Evolutionary conservation across 2,329 filamentous ascomycete genomes (phyloP), one percentile per base, ranked within the genome.

Genomic region (Aspergillus ochraceoroseus): DNA sequence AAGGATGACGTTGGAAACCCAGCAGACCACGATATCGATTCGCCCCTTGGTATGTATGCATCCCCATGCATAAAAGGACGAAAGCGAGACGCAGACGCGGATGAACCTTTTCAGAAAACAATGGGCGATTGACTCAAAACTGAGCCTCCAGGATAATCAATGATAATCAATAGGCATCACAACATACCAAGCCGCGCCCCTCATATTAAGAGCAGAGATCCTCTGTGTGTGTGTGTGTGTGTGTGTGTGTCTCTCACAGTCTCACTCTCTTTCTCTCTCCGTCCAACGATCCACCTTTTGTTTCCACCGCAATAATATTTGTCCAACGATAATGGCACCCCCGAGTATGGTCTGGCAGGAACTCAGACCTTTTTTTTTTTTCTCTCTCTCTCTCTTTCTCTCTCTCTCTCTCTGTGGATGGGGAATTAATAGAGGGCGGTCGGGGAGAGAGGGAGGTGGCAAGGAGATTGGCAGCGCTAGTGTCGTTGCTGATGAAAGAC

Each of bases 161-260:
- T n/a, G n/a, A n/a, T n/a, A 23, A 17, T 33, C 41, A 23, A 44
- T 20, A 13, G 35, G 37, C 22, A 37, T 38, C 28, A 35, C 28
- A 45, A 53, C 53, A 34, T 55, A 55, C 53, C 51, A 54, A 27
- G 40, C 39, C 40, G 43, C 43, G 38, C 47, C 51, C 48, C 51
- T 53, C 51, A 55, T 54, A 37, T 41, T 53, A 47, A 18, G 38
- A 33, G 18, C 38, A 32, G 31, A 42, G 29, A 33, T n/a, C n/a
- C n/a, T n/a, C n/a, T n/a, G n/a, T n/a, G n/a, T n/a, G n/a, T n/a
- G n/a, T n/a, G n/a, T n/a, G n/a, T n/a, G n/a, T n/a, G n/a, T n/a
- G n/a, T n/a, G n/a, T n/a, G n/a, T n/a, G n/a, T n/a, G n/a, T n/a
- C n/a, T n/a, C n/a, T n/a, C n/a, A n/a, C n/a, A 22, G 9, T 9